A percentile compares a stretch with the other conserved stretches of the same genome.
Conservation (phyloP, 345 rosid species). For the Moricandia moricandioides region DNA sequence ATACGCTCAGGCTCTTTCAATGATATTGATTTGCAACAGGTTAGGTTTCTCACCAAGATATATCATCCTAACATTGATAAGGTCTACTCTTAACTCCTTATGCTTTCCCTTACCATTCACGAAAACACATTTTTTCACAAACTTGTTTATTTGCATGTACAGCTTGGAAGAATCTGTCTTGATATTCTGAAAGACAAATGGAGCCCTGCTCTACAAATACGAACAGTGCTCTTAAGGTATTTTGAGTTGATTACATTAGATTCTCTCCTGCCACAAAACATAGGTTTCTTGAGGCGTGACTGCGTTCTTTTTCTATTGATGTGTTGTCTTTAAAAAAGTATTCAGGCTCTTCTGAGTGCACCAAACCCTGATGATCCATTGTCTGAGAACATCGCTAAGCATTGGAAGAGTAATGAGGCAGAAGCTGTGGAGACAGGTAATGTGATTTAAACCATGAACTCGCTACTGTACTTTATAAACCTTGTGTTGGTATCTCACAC, state of each 20-base stretch:
- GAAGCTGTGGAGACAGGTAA: constrained; percentile 99
- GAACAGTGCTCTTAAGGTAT: constrained; percentile 98
- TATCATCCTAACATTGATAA: constrained; percentile 98
- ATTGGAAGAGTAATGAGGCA: constrained; percentile 91
- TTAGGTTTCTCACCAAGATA: constrained; percentile 95
- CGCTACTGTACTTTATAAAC: neutral
- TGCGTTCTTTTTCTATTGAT: neutral
- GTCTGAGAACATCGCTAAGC: constrained; percentile 98
- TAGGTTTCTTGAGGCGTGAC: neutral
- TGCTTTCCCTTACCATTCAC: neutral
- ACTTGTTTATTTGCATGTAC: constrained; percentile 12
- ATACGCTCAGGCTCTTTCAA: neutral
- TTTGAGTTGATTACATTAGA: neutral
- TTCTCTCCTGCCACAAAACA: neutral
- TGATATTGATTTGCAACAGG: constrained; percentile 49
- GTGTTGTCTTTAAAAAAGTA: constrained; percentile 36
- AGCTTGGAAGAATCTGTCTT: constrained; percentile 79
- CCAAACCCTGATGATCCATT: constrained; percentile 99
- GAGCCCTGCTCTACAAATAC: constrained; percentile 99
- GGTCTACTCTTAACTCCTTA: constrained; percentile 41
- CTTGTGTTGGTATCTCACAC: neutral
- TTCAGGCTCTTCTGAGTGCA: constrained; percentile 97
- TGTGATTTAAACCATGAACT: neutral
- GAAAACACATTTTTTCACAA: neutral
- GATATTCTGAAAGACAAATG: constrained; percentile 98